Evolutionary conservation across 345 rosid species (phyloP).

Genomic region (Lumnitzera littorea): DNA sequence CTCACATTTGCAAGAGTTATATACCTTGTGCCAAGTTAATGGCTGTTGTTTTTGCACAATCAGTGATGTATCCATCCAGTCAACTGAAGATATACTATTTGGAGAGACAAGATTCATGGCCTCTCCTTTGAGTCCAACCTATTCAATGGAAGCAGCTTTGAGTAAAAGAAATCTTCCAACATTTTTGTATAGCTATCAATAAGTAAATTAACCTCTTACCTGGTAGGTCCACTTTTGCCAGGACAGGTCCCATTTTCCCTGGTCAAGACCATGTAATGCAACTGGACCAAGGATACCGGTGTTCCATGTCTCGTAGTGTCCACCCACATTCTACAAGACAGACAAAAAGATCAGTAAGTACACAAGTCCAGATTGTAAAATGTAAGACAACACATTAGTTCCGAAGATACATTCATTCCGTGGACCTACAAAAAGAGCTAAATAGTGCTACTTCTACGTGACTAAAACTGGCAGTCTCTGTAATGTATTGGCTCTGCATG

Average conservation of each 20-base stretch:
- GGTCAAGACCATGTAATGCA: slow-evolving; percentile 80
- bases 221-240: slow-evolving; percentile 98
- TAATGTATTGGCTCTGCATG: too few species aligned
- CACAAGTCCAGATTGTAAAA: neutral
- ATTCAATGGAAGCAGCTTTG: slow-evolving; percentile 9
- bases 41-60: slow-evolving; percentile 68
- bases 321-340: slow-evolving; percentile 72
- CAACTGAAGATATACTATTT: slow-evolving; percentile 47
- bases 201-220: slow-evolving; percentile 24
- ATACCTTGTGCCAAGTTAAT: slow-evolving; percentile 95
- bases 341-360: slow-evolving; percentile 4
- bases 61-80: slow-evolving; percentile 67
- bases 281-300: slow-evolving; percentile 97
- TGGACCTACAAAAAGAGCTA: neutral
- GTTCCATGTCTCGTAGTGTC: slow-evolving; percentile 91
- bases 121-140: slow-evolving; percentile 99
- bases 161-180: too few species aligned
- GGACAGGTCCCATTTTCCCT: slow-evolving; percentile 85
- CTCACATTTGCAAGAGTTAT: neutral
- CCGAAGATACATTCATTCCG: too few species aligned
- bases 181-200: neutral
- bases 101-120: slow-evolving; percentile 77
- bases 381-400: neutral
- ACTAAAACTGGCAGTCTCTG: too few species aligned
- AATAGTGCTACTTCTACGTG: too few species aligned